Base-by-base conservation (phyloP, 106 monocot species). In the Triglochin maritima region DNA sequence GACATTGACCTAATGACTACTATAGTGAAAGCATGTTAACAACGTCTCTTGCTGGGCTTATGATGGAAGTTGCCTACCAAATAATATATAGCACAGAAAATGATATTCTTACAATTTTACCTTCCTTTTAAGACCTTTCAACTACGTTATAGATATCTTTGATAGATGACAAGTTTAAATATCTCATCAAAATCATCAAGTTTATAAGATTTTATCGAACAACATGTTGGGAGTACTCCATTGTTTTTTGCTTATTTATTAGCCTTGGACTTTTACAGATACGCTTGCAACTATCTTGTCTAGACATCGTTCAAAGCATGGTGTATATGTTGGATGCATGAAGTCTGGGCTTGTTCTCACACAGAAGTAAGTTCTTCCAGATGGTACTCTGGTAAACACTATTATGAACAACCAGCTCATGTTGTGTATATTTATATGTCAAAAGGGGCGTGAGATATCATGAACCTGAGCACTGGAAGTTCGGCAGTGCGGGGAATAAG, bases 271-370 rank as follows among this genome's bases (percentile, higher is more conserved):
- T 53, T 16, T 60, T 78, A 70, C 80, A 98, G 96, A 81, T 53
- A 92, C 88, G 47, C 84, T 98, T 63, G 96, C 84, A 76, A 73
- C 70, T 51, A 84, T 84, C 51, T 80, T 98, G 66, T 76, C 79
- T 44, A 81, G 78, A 70, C 80, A 88, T 52, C 83, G 83, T 11
- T 75, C 88, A 43, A 98, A 88, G 74, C 85, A 88, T 62, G 81
- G 78, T 47, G 79, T 91, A 2, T 98, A 98, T 68, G 77, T 98
- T 60, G 96, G 96, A 57, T 98, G 96, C 71, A 98, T 98, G 96
- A 98, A 98, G 68, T 91, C 96, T 29, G 96, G 96, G 67, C 96
- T 91, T 57, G 96, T 98, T 52, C 72, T 98, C 4, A 83, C 96
- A 54, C 88, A 82, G 67, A 98, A 92, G 96, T 98, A 79, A 81